Percentiles rank a stretch among this genome's conserved stretches.
Conservation (phyloP, 306 rosid genomes). For the Casuarina cunninghamiana region DNA sequence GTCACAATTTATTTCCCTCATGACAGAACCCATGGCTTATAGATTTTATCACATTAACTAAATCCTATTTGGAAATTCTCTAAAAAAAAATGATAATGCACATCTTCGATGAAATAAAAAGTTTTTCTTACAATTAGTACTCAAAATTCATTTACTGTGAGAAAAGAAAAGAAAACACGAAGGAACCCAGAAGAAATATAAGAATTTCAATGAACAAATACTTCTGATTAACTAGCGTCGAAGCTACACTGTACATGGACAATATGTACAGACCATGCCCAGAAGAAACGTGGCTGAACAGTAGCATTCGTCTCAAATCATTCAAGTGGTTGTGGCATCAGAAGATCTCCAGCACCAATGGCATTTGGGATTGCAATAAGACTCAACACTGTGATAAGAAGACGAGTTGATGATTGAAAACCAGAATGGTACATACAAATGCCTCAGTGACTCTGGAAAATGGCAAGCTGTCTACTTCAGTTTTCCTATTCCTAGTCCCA, state of each 20-base stretch:
- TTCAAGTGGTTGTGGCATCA: not conserved
- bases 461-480: not conserved
- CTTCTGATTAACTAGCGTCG: slow-evolving; percentile 2
- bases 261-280: slow-evolving; percentile 38
- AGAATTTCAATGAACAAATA: not conserved
- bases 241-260: slow-evolving; percentile 28
- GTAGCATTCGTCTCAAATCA: not conserved
- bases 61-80: too few relatives aligned
- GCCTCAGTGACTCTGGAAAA: not conserved
- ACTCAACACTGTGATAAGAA: not conserved
- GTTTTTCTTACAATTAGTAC: too few relatives aligned
- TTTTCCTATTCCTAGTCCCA: slow-evolving; percentile 13
- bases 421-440: not conserved
- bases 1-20: too few relatives aligned
- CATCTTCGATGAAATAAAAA: too few relatives aligned
- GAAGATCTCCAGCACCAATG: slow-evolving; percentile 5
- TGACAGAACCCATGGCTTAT: too few relatives aligned
- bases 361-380: not conserved
- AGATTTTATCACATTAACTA: too few relatives aligned
- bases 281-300: not conserved
- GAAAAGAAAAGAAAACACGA: not conserved
- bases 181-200: not conserved
- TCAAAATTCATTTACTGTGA: too few relatives aligned
- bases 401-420: not conserved
- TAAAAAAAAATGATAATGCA: too few relatives aligned